These are phyloP conservation scores for Pichia rugopelliculosa DNA, from an alignment of 805 yeast genomes.

Conservation along the genomic window DNA sequence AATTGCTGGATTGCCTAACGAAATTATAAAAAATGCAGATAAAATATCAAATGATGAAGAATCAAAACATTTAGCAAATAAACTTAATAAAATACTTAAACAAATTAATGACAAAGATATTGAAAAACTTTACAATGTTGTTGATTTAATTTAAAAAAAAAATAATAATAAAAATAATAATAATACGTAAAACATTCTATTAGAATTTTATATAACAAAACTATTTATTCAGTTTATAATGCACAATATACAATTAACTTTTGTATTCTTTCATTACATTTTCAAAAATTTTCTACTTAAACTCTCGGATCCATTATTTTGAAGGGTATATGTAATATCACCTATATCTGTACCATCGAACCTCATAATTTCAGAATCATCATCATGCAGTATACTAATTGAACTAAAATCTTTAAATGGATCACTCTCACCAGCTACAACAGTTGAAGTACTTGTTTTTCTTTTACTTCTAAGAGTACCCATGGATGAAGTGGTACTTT, in stretches of 20 bases:
- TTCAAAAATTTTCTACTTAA: constrained; percentile 22
- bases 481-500: constrained; percentile 24
- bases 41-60: constrained; percentile 26
- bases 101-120: constrained; percentile 1
- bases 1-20: constrained; percentile 53
- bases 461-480: constrained; percentile 39
- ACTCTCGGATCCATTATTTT: constrained; percentile 20
- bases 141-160: constrained; percentile 16
- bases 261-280: constrained; percentile 15
- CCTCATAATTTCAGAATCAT: constrained; percentile 38
- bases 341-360: constrained; percentile 43
- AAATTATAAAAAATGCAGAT: constrained; percentile 40
- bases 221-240: too few species aligned
- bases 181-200: not conserved
- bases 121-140: constrained; percentile 14
- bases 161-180: too few species aligned
- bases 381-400: constrained; percentile 73
- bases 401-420: constrained; percentile 85
- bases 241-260: not conserved
- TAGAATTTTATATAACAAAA: not conserved
- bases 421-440: constrained; percentile 33
- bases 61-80: not conserved
- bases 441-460: constrained; percentile 25
- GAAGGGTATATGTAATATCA: constrained; percentile 51
- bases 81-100: not conserved